Conservation (phyloP, 768 basidiomycete genomes). For the Crassisporium funariophilum region DNA sequence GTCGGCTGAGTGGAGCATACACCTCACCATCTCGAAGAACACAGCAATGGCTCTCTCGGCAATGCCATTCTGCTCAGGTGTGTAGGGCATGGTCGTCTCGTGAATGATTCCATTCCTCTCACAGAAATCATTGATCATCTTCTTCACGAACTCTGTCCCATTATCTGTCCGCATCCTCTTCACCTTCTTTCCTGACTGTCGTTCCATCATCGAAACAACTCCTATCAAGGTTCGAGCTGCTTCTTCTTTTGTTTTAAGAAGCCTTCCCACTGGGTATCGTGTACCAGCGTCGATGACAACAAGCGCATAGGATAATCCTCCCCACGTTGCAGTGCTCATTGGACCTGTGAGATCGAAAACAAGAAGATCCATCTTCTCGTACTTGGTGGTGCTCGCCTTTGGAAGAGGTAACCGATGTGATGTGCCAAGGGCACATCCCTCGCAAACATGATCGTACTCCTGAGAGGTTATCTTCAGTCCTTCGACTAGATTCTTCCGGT, state of each 20-base stretch:
- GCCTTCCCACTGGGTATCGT: slow-evolving; percentile 1
- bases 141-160: slow-evolving; percentile 24
- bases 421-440: slow-evolving; percentile 28
- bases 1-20: slow-evolving; percentile 24
- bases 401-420: slow-evolving; percentile 26
- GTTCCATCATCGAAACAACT: slow-evolving; percentile 12
- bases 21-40: slow-evolving; percentile 14
- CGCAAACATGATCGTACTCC: slow-evolving; percentile 22
- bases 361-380: slow-evolving; percentile 13
- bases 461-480: slow-evolving; percentile 24
- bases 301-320: background rate
- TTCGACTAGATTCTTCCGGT: slow-evolving; percentile 20
- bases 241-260: background rate
- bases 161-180: slow-evolving; percentile 21
- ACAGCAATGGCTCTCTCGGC: slow-evolving; percentile 32
- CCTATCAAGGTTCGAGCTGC: background rate
- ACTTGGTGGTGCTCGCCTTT: slow-evolving; percentile 19
- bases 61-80: slow-evolving; percentile 32
- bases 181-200: slow-evolving; percentile 15
- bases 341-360: slow-evolving; percentile 8
- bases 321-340: slow-evolving; percentile 6
- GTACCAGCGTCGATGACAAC: slow-evolving; percentile 1
- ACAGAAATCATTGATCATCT: slow-evolving; percentile 18
- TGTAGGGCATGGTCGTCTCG: slow-evolving; percentile 29
- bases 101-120: slow-evolving; percentile 22